Evolutionary conservation across 2,329 filamentous ascomycete genomes (phyloP), one percentile per base, ranked within the genome.

Genomic region (Penicillium paneum): DNA sequence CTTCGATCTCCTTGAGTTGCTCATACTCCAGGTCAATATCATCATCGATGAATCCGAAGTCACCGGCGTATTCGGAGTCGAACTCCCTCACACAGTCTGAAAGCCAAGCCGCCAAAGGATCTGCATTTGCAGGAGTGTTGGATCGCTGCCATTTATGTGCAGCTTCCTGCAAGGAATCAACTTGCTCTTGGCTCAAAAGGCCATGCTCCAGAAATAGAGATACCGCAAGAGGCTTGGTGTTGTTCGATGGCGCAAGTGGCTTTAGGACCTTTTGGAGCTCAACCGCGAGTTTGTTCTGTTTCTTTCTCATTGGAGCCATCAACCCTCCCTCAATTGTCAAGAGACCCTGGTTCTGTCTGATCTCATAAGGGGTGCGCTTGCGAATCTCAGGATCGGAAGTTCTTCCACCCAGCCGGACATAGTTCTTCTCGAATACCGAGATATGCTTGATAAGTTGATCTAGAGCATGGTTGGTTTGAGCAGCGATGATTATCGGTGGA

Each of bases 391-490:
- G 73, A 56, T 89, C 86, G 48, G 83, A 81, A 17, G 87, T 89
- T 29, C 88, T 82, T 2, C 86, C 85, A 39, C 91, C 91, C 10
- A 90, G 73, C 8, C 87, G 81, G 45, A 87, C 74, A 54, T 91
- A 85, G 1, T 83, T 79, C 0, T 74, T 70, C 62, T 88, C 85
- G 61, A 87, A 88, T 6, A 75, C 67, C 1, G 84, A 77, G 15
- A 91, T 78, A 51, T 87, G 83, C 1, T 76, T 74, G 0, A 96
- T 76, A 0, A 97, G 77, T 67, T 96, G 91, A 63, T 97, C 91
- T 0, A 96, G 76, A 0, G 91, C 91, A 71, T 96, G 91, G 55
- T 97, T 97, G 0, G 91, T 97, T 64, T 96, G 91, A 8, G 90
- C 91, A 0, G 91, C 83, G 3, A 96, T 79, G 19, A 96, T 79